A percentile compares a stretch with the other conserved stretches of the same genome.
phyloP scores from a whole-genome alignment of 2,329 filamentous ascomycete species.

The Hymenoscyphus linearis region DNA sequence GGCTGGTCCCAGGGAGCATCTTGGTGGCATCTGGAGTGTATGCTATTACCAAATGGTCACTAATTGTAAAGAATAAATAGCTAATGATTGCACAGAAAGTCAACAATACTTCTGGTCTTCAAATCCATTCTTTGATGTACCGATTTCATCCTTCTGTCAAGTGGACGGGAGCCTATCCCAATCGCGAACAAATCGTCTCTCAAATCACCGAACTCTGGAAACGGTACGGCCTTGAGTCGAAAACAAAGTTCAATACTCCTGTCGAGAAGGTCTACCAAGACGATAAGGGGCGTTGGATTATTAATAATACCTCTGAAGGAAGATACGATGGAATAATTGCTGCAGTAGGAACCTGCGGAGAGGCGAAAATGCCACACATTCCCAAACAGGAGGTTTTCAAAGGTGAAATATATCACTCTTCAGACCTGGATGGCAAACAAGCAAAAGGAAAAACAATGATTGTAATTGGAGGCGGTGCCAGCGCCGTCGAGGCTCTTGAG shows the following conservation, averaged over 20 bases:
- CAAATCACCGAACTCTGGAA: constrained; percentile 71
- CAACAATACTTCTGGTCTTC: constrained; percentile 75
- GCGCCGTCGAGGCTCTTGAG: constrained; percentile 76
- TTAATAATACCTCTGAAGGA: constrained; percentile 67
- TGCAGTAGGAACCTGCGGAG: constrained; percentile 75
- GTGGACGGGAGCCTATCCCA: constrained; percentile 73
- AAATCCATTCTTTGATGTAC: constrained; percentile 85
- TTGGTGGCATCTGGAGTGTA: constrained; percentile 80
- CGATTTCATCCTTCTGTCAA: constrained; percentile 76
- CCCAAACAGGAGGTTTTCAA: constrained; percentile 67
- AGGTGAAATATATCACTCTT: constrained; percentile 70
- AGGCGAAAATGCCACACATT: constrained; percentile 67
- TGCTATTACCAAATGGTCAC: constrained; percentile 25
- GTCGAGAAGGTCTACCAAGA: constrained; percentile 68
- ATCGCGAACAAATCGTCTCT: constrained; percentile 67
- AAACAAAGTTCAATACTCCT: constrained; percentile 65
- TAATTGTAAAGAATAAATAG: not conserved
- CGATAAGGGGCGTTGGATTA: constrained; percentile 64
- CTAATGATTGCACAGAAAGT: constrained; percentile 49
- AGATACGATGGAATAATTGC: constrained; percentile 74
- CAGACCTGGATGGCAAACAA: constrained; percentile 64
- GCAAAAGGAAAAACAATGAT: constrained; percentile 70
- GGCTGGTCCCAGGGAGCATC: constrained; percentile 54
- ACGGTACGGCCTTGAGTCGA: constrained; percentile 63
- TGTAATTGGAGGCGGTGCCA: constrained; percentile 74